Percentiles rank a stretch among this genome's conserved stretches.
These are phyloP conservation scores for Rhizoclosmatium sp. DNA, from an alignment of 192 early-diverging fungal genomes.

Conservation along the genomic window DNA sequence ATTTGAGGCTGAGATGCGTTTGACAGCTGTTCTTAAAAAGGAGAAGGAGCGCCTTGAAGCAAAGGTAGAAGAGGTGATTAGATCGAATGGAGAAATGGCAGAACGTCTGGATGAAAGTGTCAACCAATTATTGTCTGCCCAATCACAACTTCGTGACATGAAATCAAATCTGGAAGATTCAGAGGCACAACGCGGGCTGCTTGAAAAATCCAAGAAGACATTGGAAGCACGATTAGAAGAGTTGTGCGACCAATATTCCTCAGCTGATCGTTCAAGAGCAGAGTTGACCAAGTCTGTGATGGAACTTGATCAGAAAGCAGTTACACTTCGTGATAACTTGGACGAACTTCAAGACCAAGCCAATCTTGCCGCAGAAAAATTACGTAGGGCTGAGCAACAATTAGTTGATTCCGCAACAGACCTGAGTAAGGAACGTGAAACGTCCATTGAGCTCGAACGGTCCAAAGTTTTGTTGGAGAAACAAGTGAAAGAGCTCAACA, in stretches of 20 bases:
- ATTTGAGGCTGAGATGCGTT: slow-evolving; percentile 76
- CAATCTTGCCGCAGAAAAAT: slow-evolving; percentile 69
- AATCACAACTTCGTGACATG: slow-evolving; percentile 67
- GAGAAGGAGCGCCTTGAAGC: slow-evolving; percentile 81
- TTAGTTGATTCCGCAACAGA: slow-evolving; percentile 71
- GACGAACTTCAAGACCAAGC: slow-evolving; percentile 79
- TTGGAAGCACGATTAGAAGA: slow-evolving; percentile 82
- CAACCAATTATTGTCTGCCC: slow-evolving; percentile 62
- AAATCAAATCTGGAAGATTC: slow-evolving; percentile 69
- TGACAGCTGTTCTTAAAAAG: slow-evolving; percentile 72
- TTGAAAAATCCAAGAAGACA: slow-evolving; percentile 75
- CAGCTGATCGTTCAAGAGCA: slow-evolving; percentile 70
- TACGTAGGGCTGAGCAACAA: slow-evolving; percentile 71
- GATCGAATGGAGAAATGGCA: slow-evolving; percentile 66
- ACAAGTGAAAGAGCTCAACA: slow-evolving; percentile 80
- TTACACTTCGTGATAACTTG: slow-evolving; percentile 72
- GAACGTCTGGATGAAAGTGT: slow-evolving; percentile 69
- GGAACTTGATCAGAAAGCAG: slow-evolving; percentile 78
- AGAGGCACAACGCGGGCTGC: slow-evolving; percentile 67
- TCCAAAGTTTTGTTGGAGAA: slow-evolving; percentile 78
- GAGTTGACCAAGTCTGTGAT: slow-evolving; percentile 75
- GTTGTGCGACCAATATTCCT: slow-evolving; percentile 69
- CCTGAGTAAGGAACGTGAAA: slow-evolving; percentile 74
- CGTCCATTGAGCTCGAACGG: slow-evolving; percentile 62
- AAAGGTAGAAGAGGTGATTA: slow-evolving; percentile 75